These are phyloP conservation scores for Stephania yunnanensis DNA, from an alignment of 164 flowering plant species.

Conservation along the genomic window DNA sequence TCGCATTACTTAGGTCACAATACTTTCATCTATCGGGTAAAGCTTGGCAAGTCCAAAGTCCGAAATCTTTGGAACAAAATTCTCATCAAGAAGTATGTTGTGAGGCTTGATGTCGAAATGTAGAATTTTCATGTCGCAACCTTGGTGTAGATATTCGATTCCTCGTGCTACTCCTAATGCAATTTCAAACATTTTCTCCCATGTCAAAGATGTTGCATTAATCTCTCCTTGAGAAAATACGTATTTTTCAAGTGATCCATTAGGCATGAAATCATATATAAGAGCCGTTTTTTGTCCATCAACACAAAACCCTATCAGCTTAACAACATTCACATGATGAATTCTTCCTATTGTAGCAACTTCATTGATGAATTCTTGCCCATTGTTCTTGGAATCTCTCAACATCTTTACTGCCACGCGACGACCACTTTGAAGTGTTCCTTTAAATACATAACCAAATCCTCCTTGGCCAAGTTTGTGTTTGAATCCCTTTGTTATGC, in stretches of 20 bases:
- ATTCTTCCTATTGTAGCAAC: constrained; percentile 12
- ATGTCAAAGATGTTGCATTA: not conserved
- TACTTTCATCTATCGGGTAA: not conserved
- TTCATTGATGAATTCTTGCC: constrained; percentile 15
- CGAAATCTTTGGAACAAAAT: constrained; percentile 12
- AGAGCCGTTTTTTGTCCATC: constrained; percentile 5
- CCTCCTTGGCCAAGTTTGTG: constrained; percentile 13
- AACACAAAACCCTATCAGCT: constrained; percentile 3
- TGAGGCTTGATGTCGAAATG: constrained; percentile 16
- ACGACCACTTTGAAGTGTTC: constrained; percentile 4
- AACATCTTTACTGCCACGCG: constrained; percentile 11
- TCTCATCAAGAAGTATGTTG: constrained; percentile 9
- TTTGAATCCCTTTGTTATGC: constrained; percentile 8
- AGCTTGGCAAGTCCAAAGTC: constrained; percentile 15
- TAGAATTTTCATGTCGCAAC: constrained; percentile 3
- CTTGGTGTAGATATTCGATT: constrained; percentile 9
- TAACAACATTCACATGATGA: constrained; percentile 11
- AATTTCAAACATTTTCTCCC: constrained; percentile 2
- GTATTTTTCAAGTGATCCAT: constrained; percentile 9
- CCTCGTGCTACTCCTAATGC: constrained; percentile 6
- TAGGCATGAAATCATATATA: constrained; percentile 13
- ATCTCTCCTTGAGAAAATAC: not conserved
- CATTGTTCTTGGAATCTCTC: not conserved
- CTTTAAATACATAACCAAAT: constrained; percentile 7
- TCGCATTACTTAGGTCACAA: constrained; percentile 2